These are phyloP conservation scores for Castanea sativa DNA, from an alignment of 306 rosid species.

Conservation along the genomic window DNA sequence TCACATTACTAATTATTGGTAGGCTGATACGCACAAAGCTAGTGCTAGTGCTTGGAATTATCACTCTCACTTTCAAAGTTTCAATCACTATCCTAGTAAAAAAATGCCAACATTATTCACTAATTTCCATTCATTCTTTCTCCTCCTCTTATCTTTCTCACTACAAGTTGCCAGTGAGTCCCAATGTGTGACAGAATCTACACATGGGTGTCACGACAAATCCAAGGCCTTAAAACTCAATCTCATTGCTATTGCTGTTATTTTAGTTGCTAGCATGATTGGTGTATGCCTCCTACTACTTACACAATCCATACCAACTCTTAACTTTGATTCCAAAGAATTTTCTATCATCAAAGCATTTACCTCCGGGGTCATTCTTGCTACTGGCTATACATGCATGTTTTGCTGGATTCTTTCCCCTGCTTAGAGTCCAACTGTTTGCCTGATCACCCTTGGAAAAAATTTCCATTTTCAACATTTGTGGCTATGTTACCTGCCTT, in stretches of 20 bases:
- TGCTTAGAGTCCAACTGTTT: slow-evolving; percentile 42
- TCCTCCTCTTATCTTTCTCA: neutral
- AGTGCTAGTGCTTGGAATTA: neutral
- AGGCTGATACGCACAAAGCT: too few species aligned
- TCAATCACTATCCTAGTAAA: neutral
- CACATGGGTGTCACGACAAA: slow-evolving; percentile 37
- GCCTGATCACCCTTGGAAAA: slow-evolving; percentile 53
- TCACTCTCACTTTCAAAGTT: neutral
- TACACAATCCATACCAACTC: slow-evolving; percentile 34
- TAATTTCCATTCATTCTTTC: neutral
- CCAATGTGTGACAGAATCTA: neutral
- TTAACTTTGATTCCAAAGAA: slow-evolving; percentile 34
- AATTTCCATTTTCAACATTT: slow-evolving; percentile 57
- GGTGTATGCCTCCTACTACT: slow-evolving; percentile 43
- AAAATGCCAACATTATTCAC: neutral
- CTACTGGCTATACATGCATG: slow-evolving; percentile 77
- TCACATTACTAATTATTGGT: too few species aligned
- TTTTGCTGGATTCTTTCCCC: slow-evolving; percentile 47
- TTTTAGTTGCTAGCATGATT: slow-evolving; percentile 40
- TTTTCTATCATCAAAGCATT: slow-evolving; percentile 56
- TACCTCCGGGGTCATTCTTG: slow-evolving; percentile 63
- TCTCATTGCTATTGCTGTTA: slow-evolving; percentile 42
- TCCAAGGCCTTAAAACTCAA: slow-evolving; percentile 33
- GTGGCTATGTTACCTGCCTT: slow-evolving; percentile 59
- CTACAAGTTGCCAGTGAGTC: neutral